These are phyloP conservation scores for Chaetomium sp. DNA, from an alignment of 2,329 filamentous ascomycete species.

Conservation along the genomic window DNA sequence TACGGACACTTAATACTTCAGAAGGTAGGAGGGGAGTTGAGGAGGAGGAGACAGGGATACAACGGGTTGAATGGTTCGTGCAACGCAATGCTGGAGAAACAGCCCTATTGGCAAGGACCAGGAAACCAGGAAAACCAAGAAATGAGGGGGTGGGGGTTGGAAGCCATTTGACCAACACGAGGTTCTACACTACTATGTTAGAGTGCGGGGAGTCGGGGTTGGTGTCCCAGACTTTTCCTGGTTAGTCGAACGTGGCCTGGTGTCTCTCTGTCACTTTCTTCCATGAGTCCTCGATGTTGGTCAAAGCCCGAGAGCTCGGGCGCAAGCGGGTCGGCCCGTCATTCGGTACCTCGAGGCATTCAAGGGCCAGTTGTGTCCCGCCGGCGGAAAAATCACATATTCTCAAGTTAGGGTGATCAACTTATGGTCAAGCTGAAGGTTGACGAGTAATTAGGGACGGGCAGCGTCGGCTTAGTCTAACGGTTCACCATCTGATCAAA, in stretches of 20 bases:
- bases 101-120: not conserved
- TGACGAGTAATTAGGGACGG: not conserved
- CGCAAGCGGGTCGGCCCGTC: constrained; percentile 2
- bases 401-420: not conserved
- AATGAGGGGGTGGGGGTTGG: not conserved
- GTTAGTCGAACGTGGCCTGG: not conserved
- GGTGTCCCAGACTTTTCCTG: not conserved
- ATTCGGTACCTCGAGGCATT: not conserved
- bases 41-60: too few relatives aligned
- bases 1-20: too few relatives aligned
- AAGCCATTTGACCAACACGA: not conserved
- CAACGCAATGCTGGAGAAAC: not conserved
- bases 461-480: not conserved
- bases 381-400: not conserved
- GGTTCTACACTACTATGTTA: too few relatives aligned
- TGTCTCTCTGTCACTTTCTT: not conserved
- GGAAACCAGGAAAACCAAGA: not conserved
- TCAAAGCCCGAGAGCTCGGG: not conserved
- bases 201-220: not conserved
- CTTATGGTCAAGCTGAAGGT: not conserved
- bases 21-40: not conserved
- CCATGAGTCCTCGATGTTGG: not conserved
- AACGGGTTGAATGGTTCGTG: not conserved
- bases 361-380: too few relatives aligned
- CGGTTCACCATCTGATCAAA: not conserved